Percentiles rank a stretch among this genome's conserved stretches.
These are phyloP conservation scores for Stenocarpella maydis DNA, from an alignment of 2,329 filamentous ascomycete genomes.

Conservation along the genomic window DNA sequence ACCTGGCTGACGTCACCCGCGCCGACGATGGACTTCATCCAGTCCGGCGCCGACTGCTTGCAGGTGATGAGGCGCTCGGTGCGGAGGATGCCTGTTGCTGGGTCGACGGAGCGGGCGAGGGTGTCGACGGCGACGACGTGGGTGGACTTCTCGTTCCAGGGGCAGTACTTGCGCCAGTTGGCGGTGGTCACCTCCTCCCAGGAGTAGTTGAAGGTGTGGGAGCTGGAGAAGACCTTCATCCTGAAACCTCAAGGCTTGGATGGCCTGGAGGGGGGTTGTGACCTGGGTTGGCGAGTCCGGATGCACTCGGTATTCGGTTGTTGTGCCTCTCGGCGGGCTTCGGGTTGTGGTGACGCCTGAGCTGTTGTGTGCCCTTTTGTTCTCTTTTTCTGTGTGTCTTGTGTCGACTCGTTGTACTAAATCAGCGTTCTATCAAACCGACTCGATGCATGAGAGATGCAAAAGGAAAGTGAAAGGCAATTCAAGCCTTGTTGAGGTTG, in stretches of 20 bases:
- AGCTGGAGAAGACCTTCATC: slow-evolving; percentile 80
- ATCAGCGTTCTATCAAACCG: slow-evolving; percentile 8
- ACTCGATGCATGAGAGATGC: neutral
- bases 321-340: slow-evolving; percentile 2
- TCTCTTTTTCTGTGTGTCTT: neutral
- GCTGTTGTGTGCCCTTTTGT: neutral
- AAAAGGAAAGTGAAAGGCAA: slow-evolving; percentile 32
- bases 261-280: neutral
- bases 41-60: slow-evolving; percentile 74
- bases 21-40: slow-evolving; percentile 83
- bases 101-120: slow-evolving; percentile 71
- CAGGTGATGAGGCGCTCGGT: slow-evolving; percentile 71
- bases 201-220: slow-evolving; percentile 93
- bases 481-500: neutral
- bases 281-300: neutral
- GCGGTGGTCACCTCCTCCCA: slow-evolving; percentile 98
- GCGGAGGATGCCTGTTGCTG: slow-evolving; percentile 65
- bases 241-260: neutral
- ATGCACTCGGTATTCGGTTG: slow-evolving; percentile 2
- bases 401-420: neutral
- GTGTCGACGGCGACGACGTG: slow-evolving; percentile 98
- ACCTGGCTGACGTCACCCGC: slow-evolving; percentile 82
- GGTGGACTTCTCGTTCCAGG: slow-evolving; percentile 98
- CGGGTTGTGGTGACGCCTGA: neutral
- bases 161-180: slow-evolving; percentile 99